These are phyloP conservation scores for Boletus rubescentipes DNA, from an alignment of 768 basidiomycete genomes.

Conservation along the genomic window DNA sequence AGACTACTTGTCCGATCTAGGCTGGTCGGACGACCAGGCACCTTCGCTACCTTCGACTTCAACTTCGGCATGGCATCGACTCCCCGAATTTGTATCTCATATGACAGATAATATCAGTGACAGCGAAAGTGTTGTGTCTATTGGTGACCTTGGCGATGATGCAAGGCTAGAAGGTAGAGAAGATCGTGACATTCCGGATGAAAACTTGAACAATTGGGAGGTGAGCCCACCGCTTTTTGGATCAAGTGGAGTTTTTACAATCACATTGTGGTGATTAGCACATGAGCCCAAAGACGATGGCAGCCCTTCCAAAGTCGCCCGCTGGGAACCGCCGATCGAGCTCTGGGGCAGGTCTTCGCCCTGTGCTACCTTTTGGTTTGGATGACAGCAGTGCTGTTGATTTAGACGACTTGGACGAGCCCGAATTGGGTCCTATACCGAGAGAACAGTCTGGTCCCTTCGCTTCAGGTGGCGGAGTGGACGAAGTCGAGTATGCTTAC, in stretches of 20 bases:
- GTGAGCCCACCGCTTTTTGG: slow-evolving; percentile 42
- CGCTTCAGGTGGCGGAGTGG: slow-evolving; percentile 77
- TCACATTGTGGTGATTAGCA: slow-evolving; percentile 50
- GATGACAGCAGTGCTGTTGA: slow-evolving; percentile 76
- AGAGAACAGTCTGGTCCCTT: slow-evolving; percentile 74
- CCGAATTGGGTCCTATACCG: slow-evolving; percentile 73
- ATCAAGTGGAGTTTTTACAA: neutral
- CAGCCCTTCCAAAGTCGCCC: slow-evolving; percentile 88
- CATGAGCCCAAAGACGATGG: slow-evolving; percentile 95
- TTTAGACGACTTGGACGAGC: slow-evolving; percentile 68
- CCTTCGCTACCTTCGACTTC: slow-evolving; percentile 35
- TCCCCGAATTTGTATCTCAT: slow-evolving; percentile 76
- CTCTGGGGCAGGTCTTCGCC: slow-evolving; percentile 80
- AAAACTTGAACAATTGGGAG: slow-evolving; percentile 96
- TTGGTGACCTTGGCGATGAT: slow-evolving; percentile 86
- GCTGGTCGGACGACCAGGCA: slow-evolving; percentile 62
- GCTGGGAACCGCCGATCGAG: slow-evolving; percentile 79
- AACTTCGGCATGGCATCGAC: slow-evolving; percentile 75
- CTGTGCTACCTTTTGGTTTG: slow-evolving; percentile 74
- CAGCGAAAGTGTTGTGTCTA: slow-evolving; percentile 88
- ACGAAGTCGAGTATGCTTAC: slow-evolving; percentile 88
- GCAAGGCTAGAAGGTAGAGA: slow-evolving; percentile 64
- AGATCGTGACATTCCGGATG: slow-evolving; percentile 62
- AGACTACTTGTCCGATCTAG: slow-evolving; percentile 88
- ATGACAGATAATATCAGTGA: slow-evolving; percentile 91